Evolutionary conservation across 495 filamentous ascomycete genomes (phyloP).

Genomic region (Aspergillus steynii): DNA sequence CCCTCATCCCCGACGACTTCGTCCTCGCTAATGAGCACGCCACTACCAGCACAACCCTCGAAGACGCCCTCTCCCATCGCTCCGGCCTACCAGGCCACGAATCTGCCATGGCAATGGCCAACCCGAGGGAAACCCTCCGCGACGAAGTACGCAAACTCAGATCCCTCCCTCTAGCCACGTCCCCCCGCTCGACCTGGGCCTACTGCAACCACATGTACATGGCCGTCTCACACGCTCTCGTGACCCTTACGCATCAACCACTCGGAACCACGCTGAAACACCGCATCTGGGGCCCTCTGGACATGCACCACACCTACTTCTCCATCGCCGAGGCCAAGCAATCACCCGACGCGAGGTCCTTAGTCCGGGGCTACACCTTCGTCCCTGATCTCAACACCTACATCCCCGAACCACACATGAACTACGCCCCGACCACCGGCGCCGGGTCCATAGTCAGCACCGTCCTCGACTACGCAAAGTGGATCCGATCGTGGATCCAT

Average conservation of each 20-base stretch:
- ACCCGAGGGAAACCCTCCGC: constrained; percentile 10
- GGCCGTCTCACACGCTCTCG: constrained; percentile 41
- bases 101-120: constrained; percentile 8
- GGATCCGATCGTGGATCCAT: constrained; percentile 42
- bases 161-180: constrained; percentile 35
- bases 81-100: constrained; percentile 46
- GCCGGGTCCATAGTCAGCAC: constrained; percentile 52
- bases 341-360: neutral
- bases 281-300: constrained; percentile 50
- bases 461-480: constrained; percentile 54
- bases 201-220: constrained; percentile 56
- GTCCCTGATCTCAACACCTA: constrained; percentile 8
- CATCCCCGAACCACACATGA: constrained; percentile 19
- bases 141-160: constrained; percentile 35
- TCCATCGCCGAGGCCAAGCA: constrained; percentile 28
- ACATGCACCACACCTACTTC: constrained; percentile 40
- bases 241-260: constrained; percentile 38
- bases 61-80: constrained; percentile 54
- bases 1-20: constrained; percentile 55
- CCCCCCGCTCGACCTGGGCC: constrained; percentile 38
- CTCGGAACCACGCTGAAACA: constrained; percentile 42
- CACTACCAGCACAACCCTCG: constrained; percentile 45
- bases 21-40: constrained; percentile 44
- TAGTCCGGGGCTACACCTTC: constrained; percentile 26
- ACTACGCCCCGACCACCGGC: constrained; percentile 40